Base-by-base conservation (phyloP, 2,329 filamentous ascomycete species). In the Zarea fungicola region DNA sequence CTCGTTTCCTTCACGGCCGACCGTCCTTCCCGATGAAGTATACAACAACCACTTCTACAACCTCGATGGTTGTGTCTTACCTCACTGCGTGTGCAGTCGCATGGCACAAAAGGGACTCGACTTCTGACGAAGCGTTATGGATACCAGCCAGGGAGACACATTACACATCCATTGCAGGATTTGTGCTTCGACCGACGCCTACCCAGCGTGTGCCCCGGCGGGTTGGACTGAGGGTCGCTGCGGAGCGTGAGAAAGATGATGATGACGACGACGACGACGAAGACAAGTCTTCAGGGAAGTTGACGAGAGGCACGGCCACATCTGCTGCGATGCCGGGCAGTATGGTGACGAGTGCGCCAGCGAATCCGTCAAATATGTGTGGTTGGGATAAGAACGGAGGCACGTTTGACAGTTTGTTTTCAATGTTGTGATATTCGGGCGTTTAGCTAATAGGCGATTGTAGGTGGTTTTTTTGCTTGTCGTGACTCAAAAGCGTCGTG, bases 381-480 rank as follows among this genome's bases (percentile, higher is more conserved):
- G 45, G 45, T 28, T 48, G 45, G 45, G 45, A 48, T 16, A 35
- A 29, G 29, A 26, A 7, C 11, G 45, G 45, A 31, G 37, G 45
- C n/a, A n/a, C n/a, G n/a, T n/a, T n/a, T n/a, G n/a, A n/a, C n/a
- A n/a, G n/a, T 41, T 16, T 28, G 42, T 25, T 18, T 19, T 4
- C 10, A 10, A 7, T 5, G 40, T 2, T 31, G 9, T 22, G 8
- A 3, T 6, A 8, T 1, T 18, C 9, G 10, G 14, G 4, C 18
- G 10, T 3, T 18, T 14, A 28, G 13, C 21, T n/a, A 32, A n/a
- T n/a, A 4, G 16, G 6, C 6, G 18, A 21, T 13, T 6, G 6
- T 26, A 48, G 44, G n/a, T 14, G 45, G 28, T 13, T 42, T 37
- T 13, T 48, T 41, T 16, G 36, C 45, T 10, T 48, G 45, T 21